Base-by-base conservation (phyloP, 768 basidiomycete genomes). In the Lanmaoa pseudosensibilis region DNA sequence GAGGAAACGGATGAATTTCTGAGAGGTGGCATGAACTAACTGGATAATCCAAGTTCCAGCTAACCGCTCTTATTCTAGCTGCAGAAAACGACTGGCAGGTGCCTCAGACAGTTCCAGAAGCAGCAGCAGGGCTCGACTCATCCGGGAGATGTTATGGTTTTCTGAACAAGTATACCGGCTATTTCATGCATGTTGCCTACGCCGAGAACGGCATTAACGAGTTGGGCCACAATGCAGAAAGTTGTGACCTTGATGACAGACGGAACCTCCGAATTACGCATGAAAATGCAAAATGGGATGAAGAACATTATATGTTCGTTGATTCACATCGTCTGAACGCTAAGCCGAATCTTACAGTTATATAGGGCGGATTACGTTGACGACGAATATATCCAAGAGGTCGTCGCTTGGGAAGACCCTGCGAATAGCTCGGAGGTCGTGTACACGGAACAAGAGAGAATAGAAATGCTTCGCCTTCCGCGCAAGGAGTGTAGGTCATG, bases 141-240 rank as follows among this genome's bases (percentile, higher is more conserved):
- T 47, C 71, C 9, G 74, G 77, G 54, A 81, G 77, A 46, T 79
- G 72, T 11, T 94, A 94, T 60, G 92, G 92, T 5, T 93, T 94
- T 70, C 71, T 93, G 59, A 77, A 88, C 70, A 76, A 83, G 68
- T 80, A 93, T 67, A 82, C 82, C 2, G 88, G 89, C 9, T 92
- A 90, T 66, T 89, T 94, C 65, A 76, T 72, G 54, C 85, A 92
- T 69, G 84, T 85, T 10, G 73, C 74, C n/a, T 82, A 90, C 62
- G 81, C 81, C 3, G 89, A 88, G 66, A 92, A 93, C 65, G 92
- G 93, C 65, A 77, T 92, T 12, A 90, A 92, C 65, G 90, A 92
- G 65, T 78, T 93, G 15, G 90, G 90, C 5, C 49, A 74, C 18
- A 80, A 86, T 57, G 86, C 80, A 15, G 92, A 94, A 73, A 77